Base-by-base conservation (phyloP, 2,329 filamentous ascomycete genomes). In the Coleophoma crateriformis region DNA sequence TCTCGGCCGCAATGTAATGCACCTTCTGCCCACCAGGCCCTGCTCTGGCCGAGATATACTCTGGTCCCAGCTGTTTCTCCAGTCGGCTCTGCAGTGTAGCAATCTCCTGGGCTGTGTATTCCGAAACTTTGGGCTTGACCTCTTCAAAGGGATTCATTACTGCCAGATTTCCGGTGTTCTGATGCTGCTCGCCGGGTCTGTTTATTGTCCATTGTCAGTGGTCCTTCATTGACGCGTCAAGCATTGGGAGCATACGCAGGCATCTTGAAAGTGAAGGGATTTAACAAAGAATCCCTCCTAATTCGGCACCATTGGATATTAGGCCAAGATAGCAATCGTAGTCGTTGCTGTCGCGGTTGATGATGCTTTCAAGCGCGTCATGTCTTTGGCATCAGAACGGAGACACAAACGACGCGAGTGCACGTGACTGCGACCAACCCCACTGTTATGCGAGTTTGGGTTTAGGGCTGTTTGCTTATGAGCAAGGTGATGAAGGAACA, bases 1-100 rank as follows among this genome's bases (percentile, higher is more conserved):
- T 99, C 64, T 97, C 92, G 1, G 90, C 91, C n/a, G 90, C 84
- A 46, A 99, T 77, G 69, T 99, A 99, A 66, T 95, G 90, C 15
- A 99, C 88, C 65, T 88, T 92, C 56, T 85, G 81, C 45, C 91
- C 91, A 10, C 85, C 87, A 12, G 90, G 86, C 2, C 94, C 94
- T 13, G 87, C 76, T 62, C 94, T 80, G 39, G 89, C 82, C 2
- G 92, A 97, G 51, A 99, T 88, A 67, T 95, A 99, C 70, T 99
- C 95, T 0, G 94, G 94, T 0, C 94, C 94, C 11, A 99, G 81
- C 65, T 96, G 91, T 64, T 91, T 95, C 64, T 97, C 88, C 32
- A 99, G 81, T 33, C 89, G 84, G 57, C 82, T 82, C 63, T 96
- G 88, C 13, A 99, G 76, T 0, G 89, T 92, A 19, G 90, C 90